Evolutionary conservation across 2,329 filamentous ascomycete genomes (phyloP).

Genomic region (Dryadomyces quercivorus): DNA sequence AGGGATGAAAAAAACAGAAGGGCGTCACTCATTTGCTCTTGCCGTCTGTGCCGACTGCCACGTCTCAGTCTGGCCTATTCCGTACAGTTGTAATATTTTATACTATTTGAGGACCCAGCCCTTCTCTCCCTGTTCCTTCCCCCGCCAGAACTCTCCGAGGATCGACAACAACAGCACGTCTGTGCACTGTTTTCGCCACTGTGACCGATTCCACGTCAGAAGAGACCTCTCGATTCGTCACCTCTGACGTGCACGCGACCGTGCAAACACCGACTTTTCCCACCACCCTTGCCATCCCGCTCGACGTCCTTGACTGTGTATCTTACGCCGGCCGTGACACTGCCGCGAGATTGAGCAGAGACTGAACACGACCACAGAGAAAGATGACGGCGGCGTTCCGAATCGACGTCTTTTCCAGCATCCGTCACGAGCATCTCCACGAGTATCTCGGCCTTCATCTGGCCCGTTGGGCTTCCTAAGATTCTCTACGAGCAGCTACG

Average conservation of each 20-base stretch:
- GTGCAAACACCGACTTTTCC: neutral
- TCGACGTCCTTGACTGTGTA: no score
- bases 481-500: neutral
- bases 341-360: no score
- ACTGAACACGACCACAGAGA: neutral
- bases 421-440: neutral
- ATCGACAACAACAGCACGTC: no score
- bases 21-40: neutral
- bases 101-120: no score
- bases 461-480: neutral
- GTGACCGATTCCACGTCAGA: no score
- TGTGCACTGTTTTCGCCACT: no score
- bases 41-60: neutral
- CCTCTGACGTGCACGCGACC: neutral
- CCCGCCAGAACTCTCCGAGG: no score
- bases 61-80: no score
- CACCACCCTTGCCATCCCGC: neutral
- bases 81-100: no score
- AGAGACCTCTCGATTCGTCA: no score
- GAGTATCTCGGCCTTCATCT: neutral
- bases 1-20: neutral
- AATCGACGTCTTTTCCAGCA: neutral
- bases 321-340: no score
- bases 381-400: conserved; percentile 2
- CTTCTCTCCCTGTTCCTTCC: neutral